A percentile compares a stretch with the other conserved stretches of the same genome.
Conservation (phyloP, 2,329 filamentous ascomycete genomes). For the Byssothecium circinans region DNA sequence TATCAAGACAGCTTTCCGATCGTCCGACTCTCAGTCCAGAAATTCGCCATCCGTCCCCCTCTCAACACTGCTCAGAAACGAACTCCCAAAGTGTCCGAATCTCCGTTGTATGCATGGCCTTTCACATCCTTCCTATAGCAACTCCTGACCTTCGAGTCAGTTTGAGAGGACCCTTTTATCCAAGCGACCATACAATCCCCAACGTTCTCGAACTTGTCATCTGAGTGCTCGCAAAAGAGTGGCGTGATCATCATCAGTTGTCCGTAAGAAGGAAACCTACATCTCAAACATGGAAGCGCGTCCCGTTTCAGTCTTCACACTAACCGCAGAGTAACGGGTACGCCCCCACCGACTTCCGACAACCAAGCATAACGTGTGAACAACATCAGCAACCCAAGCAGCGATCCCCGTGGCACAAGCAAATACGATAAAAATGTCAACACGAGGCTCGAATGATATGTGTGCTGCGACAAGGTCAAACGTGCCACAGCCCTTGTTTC, state of each 20-base stretch:
- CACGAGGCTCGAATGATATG: not conserved
- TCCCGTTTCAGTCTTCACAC: not conserved
- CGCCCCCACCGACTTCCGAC: not conserved
- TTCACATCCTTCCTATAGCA: not conserved
- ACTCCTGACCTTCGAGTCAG: too few relatives aligned
- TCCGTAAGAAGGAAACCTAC: not conserved
- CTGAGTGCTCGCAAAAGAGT: not conserved
- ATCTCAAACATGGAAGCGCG: slow-evolving; percentile 1
- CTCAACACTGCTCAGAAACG: too few relatives aligned
- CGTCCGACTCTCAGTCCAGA: slow-evolving; percentile 1
- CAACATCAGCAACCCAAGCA: not conserved
- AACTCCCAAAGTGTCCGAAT: too few relatives aligned
- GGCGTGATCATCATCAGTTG: not conserved
- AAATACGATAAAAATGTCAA: not conserved
- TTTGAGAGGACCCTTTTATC: not conserved
- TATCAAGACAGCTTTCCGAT: not conserved
- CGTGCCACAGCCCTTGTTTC: not conserved
- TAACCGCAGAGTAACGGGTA: too few relatives aligned
- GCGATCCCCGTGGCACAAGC: not conserved
- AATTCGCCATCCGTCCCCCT: not conserved
- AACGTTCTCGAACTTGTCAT: slow-evolving; percentile 1
- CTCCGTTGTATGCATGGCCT: not conserved
- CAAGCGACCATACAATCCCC: too few relatives aligned
- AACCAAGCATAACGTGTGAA: not conserved
- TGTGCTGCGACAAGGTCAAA: not conserved